A percentile compares a stretch with the other conserved stretches of the same genome.
Evolutionary conservation across 768 basidiomycete species (phyloP).

Genomic region (Hypholoma fasciculare): DNA sequence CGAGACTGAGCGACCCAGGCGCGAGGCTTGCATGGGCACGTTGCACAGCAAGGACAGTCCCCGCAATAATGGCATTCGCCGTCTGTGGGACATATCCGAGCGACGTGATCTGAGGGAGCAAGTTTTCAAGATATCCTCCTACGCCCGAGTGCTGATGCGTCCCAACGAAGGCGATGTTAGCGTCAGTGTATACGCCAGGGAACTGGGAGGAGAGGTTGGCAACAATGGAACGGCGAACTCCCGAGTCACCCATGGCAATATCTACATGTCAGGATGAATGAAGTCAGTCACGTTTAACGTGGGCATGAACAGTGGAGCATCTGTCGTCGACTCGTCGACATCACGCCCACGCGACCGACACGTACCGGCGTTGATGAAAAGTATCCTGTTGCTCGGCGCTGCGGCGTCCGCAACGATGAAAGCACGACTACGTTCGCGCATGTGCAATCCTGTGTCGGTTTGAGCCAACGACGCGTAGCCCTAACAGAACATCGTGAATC

Average conservation of each 20-base stretch:
- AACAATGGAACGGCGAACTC: constrained; percentile 70
- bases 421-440: constrained; percentile 77
- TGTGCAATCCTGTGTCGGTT: constrained; percentile 73
- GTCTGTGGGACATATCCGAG: constrained; percentile 73
- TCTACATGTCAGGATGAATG: constrained; percentile 37
- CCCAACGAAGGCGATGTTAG: constrained; percentile 74
- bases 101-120: constrained; percentile 75
- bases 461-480: constrained; percentile 69
- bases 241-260: constrained; percentile 82
- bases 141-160: constrained; percentile 77
- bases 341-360: background rate
- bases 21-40: constrained; percentile 65
- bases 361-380: constrained; percentile 77
- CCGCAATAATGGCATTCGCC: constrained; percentile 69
- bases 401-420: constrained; percentile 71
- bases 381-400: constrained; percentile 55
- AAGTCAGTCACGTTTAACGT: background rate
- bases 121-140: constrained; percentile 76
- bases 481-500: constrained; percentile 26
- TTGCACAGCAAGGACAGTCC: constrained; percentile 67
- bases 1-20: constrained; percentile 59
- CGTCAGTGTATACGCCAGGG: constrained; percentile 63
- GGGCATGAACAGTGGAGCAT: background rate
- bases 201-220: constrained; percentile 52
- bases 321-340: background rate